A percentile compares a stretch with the other conserved stretches of the same genome.
Conservation (phyloP, 306 rosid genomes). For the Mimosa pudica region DNA sequence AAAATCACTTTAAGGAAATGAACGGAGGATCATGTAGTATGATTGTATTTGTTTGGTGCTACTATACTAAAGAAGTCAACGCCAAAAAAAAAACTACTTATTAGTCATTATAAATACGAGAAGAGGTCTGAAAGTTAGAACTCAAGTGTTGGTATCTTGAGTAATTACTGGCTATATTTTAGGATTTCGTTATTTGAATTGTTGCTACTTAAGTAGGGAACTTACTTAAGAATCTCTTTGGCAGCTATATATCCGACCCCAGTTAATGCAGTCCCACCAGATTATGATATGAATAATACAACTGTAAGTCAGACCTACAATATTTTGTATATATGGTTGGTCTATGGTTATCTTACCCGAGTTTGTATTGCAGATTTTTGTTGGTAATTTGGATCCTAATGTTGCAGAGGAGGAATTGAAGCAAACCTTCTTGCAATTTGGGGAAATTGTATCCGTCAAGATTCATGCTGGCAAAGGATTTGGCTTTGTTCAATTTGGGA, state of each 20-base stretch:
- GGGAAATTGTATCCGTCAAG: constrained; percentile 72
- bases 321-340: constrained; percentile 1
- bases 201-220: not conserved
- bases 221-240: constrained; percentile 35
- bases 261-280: constrained; percentile 51
- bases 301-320: constrained; percentile 55
- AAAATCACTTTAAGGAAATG: not conserved
- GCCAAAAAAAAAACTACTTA: not conserved
- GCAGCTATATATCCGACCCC: constrained; percentile 69
- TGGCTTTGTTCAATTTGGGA: constrained; percentile 82
- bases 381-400: constrained; percentile 87
- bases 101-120: not conserved
- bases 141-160: not conserved
- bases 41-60: not conserved
- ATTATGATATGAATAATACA: constrained; percentile 78
- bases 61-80: not conserved
- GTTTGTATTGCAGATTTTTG: constrained; percentile 61
- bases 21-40: not conserved
- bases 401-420: constrained; percentile 79
- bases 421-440: constrained; percentile 81
- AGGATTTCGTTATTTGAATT: constrained; percentile 11
- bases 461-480: constrained; percentile 81
- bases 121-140: not conserved
- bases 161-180: not conserved
- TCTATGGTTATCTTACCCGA: constrained; percentile 32